Percentiles rank a stretch among this genome's conserved stretches.
phyloP scores from a whole-genome alignment of 495 filamentous ascomycete species.

The Aspergillus kassunensis region DNA sequence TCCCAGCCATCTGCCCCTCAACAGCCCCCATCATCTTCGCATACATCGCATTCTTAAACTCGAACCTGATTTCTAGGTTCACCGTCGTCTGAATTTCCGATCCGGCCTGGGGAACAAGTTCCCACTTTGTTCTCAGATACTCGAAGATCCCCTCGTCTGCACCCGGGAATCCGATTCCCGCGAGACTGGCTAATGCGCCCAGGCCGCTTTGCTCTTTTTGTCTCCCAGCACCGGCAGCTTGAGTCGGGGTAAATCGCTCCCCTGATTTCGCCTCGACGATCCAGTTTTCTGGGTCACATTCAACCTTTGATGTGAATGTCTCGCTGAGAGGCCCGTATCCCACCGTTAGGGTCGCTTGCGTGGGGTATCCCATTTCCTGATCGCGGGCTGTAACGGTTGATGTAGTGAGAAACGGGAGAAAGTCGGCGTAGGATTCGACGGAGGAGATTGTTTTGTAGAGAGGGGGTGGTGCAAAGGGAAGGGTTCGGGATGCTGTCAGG shows the following conservation, averaged over 20 bases:
- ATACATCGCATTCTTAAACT: slow-evolving; percentile 83
- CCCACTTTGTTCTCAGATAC: slow-evolving; percentile 75
- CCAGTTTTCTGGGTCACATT: slow-evolving; percentile 58
- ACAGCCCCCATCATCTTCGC: slow-evolving; percentile 71
- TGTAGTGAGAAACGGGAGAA: slow-evolving; percentile 79
- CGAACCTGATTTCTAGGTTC: slow-evolving; percentile 66
- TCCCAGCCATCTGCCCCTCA: slow-evolving; percentile 74
- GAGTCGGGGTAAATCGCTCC: slow-evolving; percentile 26
- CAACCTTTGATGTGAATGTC: slow-evolving; percentile 69
- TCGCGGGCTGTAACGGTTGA: slow-evolving; percentile 66
- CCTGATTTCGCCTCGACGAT: slow-evolving; percentile 79
- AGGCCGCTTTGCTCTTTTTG: slow-evolving; percentile 3
- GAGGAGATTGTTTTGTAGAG: slow-evolving; percentile 84
- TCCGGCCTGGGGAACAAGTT: slow-evolving; percentile 46
- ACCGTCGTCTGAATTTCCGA: slow-evolving; percentile 56
- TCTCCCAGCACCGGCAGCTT: neutral
- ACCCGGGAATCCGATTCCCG: slow-evolving; percentile 36
- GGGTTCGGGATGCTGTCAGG: slow-evolving; percentile 69
- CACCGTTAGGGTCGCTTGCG: slow-evolving; percentile 72
- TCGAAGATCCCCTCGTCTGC: slow-evolving; percentile 61
- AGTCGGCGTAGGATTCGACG: slow-evolving; percentile 71
- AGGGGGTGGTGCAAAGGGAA: slow-evolving; percentile 65
- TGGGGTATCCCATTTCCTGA: slow-evolving; percentile 55
- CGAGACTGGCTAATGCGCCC: slow-evolving; percentile 8
- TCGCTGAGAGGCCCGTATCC: slow-evolving; percentile 82